A percentile compares a stretch with the other conserved stretches of the same genome.
These are phyloP conservation scores for Candida golubevii DNA, from an alignment of 805 yeast species.

Conservation along the genomic window DNA sequence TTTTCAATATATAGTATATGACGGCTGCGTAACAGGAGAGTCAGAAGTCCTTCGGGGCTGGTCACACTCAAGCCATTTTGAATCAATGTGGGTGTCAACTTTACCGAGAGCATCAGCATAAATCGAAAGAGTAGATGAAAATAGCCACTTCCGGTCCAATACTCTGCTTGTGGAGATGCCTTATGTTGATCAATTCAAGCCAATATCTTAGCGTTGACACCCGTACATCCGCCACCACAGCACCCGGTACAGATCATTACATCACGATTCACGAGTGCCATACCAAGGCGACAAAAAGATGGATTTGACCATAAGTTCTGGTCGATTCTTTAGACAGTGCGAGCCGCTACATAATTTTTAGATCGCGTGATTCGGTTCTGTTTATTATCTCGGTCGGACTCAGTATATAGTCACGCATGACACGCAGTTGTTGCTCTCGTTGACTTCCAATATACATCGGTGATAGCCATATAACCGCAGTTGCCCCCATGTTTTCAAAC, in stretches of 20 bases:
- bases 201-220: no score
- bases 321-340: no score
- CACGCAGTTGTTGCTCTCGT: conserved; percentile 33
- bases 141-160: no score
- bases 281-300: no score
- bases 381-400: not conserved
- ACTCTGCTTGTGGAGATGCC: no score
- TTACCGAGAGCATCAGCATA: conserved; percentile 22
- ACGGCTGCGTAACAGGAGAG: conserved; percentile 32
- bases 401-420: conserved; percentile 36
- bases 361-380: no score
- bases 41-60: conserved; percentile 34
- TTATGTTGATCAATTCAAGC: no score
- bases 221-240: no score
- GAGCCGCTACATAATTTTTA: no score
- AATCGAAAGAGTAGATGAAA: not conserved
- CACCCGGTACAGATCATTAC: no score
- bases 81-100: conserved; percentile 30
- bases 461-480: conserved; percentile 37
- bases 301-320: no score
- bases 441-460: conserved; percentile 41
- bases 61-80: conserved; percentile 28
- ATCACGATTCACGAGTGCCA: no score
- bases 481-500: conserved; percentile 40
- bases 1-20: conserved; percentile 35